phyloP scores from a whole-genome alignment of 352 stramenopile genomes.

The Globisporangium canariense region DNA sequence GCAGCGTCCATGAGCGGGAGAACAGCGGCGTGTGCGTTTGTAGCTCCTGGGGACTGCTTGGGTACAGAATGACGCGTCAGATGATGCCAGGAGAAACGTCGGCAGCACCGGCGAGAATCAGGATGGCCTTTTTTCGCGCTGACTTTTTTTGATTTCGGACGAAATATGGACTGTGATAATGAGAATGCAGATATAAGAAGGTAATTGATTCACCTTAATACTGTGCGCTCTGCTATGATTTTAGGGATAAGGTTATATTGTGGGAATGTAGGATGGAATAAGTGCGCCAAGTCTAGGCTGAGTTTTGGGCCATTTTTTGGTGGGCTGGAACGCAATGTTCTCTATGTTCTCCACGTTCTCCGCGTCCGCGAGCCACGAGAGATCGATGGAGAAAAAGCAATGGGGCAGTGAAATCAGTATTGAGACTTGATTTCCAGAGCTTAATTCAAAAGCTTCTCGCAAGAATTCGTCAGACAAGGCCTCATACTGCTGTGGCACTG shows the following conservation, averaged over 20 bases:
- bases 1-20: background rate
- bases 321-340: background rate
- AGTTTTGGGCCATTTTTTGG: constrained; percentile 4
- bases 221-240: background rate
- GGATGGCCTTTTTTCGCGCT: constrained; percentile 2
- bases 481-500: too few species aligned
- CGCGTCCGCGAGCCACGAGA: background rate
- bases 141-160: background rate
- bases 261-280: background rate
- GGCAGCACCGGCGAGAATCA: background rate
- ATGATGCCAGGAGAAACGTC: background rate
- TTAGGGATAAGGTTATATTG: background rate
- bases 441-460: background rate
- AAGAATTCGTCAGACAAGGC: constrained; percentile 6
- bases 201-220: too few species aligned
- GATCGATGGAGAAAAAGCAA: constrained; percentile 1
- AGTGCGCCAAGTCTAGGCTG: background rate
- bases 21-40: background rate
- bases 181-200: background rate
- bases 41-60: background rate
- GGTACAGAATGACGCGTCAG: constrained; percentile 1
- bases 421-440: background rate
- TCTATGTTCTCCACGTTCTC: background rate
- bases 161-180: background rate
- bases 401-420: background rate